phyloP scores from a whole-genome alignment of 176 grass and related monocot species.

The Tillandsia leiboldiana region DNA sequence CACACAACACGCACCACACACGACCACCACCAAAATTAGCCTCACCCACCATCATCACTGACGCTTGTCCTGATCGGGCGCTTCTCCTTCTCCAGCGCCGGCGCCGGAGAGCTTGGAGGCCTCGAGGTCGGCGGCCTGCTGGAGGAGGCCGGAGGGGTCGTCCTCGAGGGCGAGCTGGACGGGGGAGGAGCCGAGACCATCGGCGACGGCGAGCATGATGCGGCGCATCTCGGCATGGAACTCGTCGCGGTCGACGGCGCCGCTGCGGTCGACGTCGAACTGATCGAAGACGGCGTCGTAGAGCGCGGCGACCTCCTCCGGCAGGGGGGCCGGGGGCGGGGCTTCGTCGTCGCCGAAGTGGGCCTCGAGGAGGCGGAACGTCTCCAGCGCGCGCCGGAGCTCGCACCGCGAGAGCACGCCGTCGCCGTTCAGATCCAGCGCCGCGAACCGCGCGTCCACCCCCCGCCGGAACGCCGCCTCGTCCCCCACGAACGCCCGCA shows the following conservation, averaged over 20 bases:
- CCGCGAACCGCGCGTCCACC: constrained; percentile 60
- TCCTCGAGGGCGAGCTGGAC: constrained; percentile 76
- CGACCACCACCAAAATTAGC: no score
- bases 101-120: constrained; percentile 32
- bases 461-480: constrained; percentile 55
- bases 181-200: constrained; percentile 74
- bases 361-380: constrained; percentile 81
- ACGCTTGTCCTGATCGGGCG: no score
- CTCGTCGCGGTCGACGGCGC: constrained; percentile 60
- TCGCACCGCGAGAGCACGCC: constrained; percentile 80
- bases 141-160: constrained; percentile 51
- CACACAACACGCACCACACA: no score
- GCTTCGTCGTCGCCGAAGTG: constrained; percentile 46
- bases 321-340: constrained; percentile 20
- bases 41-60: no score
- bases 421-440: constrained; percentile 85
- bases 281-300: constrained; percentile 91
- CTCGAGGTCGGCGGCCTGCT: constrained; percentile 80
- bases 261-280: constrained; percentile 86
- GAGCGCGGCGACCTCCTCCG: constrained; percentile 52
- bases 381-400: constrained; percentile 85
- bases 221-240: constrained; percentile 75
- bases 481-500: constrained; percentile 65
- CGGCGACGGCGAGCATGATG: constrained; percentile 89
- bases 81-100: background rate